A percentile compares a stretch with the other conserved stretches of the same genome.
phyloP scores from a whole-genome alignment of 192 early-diverging fungal genomes.

The Kickxella alabastrina region DNA sequence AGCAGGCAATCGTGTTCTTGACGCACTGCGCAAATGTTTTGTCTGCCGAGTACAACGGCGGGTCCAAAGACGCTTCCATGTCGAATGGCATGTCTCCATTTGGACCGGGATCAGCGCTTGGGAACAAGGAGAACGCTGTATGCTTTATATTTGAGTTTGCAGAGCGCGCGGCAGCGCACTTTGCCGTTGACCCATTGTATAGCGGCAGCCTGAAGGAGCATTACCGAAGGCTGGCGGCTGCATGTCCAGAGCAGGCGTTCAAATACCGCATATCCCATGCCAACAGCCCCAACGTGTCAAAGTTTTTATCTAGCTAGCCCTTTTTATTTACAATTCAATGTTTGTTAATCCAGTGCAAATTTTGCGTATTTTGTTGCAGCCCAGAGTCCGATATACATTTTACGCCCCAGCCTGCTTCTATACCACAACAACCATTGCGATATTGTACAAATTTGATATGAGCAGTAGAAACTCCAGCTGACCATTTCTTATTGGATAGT shows the following conservation, averaged over 20 bases:
- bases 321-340: too few species aligned
- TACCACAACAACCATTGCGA: too few species aligned
- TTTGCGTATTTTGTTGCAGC: too few species aligned
- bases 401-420: too few species aligned
- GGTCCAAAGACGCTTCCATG: too few species aligned
- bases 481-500: too few species aligned
- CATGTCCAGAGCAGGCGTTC: constrained; percentile 31
- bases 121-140: constrained; percentile 25
- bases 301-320: too few species aligned
- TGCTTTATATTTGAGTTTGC: constrained; percentile 23
- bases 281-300: constrained; percentile 25
- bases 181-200: constrained; percentile 18
- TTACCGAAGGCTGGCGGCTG: constrained; percentile 17
- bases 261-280: constrained; percentile 24
- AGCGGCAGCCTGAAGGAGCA: constrained; percentile 7
- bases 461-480: too few species aligned
- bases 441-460: too few species aligned
- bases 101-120: neutral
- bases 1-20: constrained; percentile 24
- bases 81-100: too few species aligned
- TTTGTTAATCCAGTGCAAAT: too few species aligned
- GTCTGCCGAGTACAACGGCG: constrained; percentile 11
- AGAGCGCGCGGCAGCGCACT: constrained; percentile 31
- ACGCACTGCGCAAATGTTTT: constrained; percentile 11
- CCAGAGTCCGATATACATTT: too few species aligned